Base-by-base conservation (phyloP, 176 grass and related monocot species). In the Rhynchospora pubera region DNA sequence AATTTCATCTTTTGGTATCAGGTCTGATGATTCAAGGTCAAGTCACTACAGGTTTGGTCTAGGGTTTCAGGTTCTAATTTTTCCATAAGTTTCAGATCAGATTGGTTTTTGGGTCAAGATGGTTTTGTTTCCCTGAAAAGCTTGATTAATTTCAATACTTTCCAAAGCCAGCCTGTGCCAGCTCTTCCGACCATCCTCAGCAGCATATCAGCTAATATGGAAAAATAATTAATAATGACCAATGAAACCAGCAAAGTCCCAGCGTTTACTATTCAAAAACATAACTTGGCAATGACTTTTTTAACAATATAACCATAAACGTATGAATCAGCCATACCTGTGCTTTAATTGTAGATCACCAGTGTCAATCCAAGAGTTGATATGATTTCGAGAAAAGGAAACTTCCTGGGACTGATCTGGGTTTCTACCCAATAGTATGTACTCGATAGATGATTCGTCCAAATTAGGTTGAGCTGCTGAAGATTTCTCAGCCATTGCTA, bases 401-500 rank as follows among this genome's bases (percentile, higher is more conserved):
- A 99, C 91, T 3, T 85, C 87, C 28, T 90, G 86, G 66, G 86
- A 89, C 39, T 88, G 89, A 66, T 93, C 93, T 39, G 87, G 87
- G 63, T 99, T 89, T 83, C 78, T 90, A 82, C 94, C 96, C 42
- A 99, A 87, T 45, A 99, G 83, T 87, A 99, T 95, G 89, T 95
- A 99, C 44, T 99, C 96, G 16, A 93, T 95, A 8, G 72, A 71
- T 26, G 83, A 83, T 15, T 95, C 96, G 1, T 78, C 21, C 3
- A 32, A 77, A 50, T 50, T 3, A 9, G 88, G 26, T 83, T 89
- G 88, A 58, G 85, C 82, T 2, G 87, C 23, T 10, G 85, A 66
- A 75, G 22, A 84, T 89, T 86, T 46, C 53, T 81, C 87, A 85
- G 89, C 84, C 96, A 95, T 99, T 83, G 26, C 39, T 86, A 88